Evolutionary conservation across 192 early-diverging fungal species (phyloP), one percentile per base, ranked within the genome.

Genomic region (Podila epigama): DNA sequence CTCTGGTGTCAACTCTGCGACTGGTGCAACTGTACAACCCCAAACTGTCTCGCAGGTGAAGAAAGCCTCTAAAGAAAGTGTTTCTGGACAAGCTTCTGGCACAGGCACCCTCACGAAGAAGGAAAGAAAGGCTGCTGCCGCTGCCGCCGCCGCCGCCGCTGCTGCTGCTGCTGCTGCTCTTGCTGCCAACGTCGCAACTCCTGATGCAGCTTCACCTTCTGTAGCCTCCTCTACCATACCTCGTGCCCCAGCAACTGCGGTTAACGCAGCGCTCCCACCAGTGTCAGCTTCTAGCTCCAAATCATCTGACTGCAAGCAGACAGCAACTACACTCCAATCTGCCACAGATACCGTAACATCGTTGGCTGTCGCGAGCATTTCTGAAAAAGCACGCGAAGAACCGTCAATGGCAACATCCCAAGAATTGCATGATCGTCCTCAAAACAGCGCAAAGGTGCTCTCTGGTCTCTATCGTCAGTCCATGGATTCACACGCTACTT

Each of bases 381-480:
- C 59, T 10, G 29, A 36, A 15, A 13, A 12, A 18, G 15, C 66
- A 7, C 7, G 34, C 22, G 44, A 22, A 15, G 48, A 33, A 34
- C 15, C 48, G 1, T 13, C 60, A 5, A 7, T 16, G 42, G 4
- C 63, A 11, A 53, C 51, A n/a, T 12, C 33, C 11, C 6, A 51
- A 7, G 44, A 48, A 18, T 8, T 22, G 7, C n/a, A 32, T 1
- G 25, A 5, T 18, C 28, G 15, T 5, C 55, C 70, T 16, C 63
- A 63, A 12, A 54, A 52, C 5, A 68, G 63, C 12, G 58, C 59
- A 35, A 75, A 63, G 7, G 60, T 68, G 13, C 9, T 75, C 35
- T 57, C 72, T 0, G 22, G 58, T 4, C 58, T 75, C 18, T 39
- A 44, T 33, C 39, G 41, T 28, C 52, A 67, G 10, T 35, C 42